These are phyloP conservation scores for Plicaturopsis crispa DNA, from an alignment of 768 basidiomycete genomes.

Conservation along the genomic window DNA sequence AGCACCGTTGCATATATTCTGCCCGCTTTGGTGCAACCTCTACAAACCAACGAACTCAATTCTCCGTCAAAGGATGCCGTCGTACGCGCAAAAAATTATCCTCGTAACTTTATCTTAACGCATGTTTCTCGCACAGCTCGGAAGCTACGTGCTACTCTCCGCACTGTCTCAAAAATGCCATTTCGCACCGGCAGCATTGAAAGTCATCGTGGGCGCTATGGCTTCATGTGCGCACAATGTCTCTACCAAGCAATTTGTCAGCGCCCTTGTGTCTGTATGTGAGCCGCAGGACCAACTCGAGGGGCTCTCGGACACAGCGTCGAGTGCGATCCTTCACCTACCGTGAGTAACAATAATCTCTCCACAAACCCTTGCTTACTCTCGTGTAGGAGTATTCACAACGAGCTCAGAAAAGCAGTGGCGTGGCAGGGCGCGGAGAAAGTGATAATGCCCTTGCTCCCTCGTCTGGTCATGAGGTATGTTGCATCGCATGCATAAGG, in stretches of 20 bases:
- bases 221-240: conserved; percentile 40
- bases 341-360: neutral
- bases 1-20: conserved; percentile 58
- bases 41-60: no score
- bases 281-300: conserved; percentile 52
- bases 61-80: conserved; percentile 44
- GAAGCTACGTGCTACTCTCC: conserved; percentile 65
- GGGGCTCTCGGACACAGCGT: conserved; percentile 28
- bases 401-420: conserved; percentile 9
- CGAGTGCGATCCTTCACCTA: conserved; percentile 7
- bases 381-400: conserved; percentile 7
- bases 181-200: conserved; percentile 51
- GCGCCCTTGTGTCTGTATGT: conserved; percentile 57
- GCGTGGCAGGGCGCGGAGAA: conserved; percentile 16
- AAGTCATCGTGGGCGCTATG: conserved; percentile 49
- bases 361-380: neutral
- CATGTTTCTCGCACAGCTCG: conserved; percentile 37
- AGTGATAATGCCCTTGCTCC: conserved; percentile 19
- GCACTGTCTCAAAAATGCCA: conserved; percentile 61
- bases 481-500: no score
- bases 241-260: conserved; percentile 52
- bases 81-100: conserved; percentile 27
- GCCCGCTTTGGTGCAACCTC: conserved; percentile 53
- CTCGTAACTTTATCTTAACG: neutral
- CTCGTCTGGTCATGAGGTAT: conserved; percentile 13